A percentile compares a stretch with the other conserved stretches of the same genome.
phyloP scores from a whole-genome alignment of 306 rosid species.

The Astragalus membranaceus region DNA sequence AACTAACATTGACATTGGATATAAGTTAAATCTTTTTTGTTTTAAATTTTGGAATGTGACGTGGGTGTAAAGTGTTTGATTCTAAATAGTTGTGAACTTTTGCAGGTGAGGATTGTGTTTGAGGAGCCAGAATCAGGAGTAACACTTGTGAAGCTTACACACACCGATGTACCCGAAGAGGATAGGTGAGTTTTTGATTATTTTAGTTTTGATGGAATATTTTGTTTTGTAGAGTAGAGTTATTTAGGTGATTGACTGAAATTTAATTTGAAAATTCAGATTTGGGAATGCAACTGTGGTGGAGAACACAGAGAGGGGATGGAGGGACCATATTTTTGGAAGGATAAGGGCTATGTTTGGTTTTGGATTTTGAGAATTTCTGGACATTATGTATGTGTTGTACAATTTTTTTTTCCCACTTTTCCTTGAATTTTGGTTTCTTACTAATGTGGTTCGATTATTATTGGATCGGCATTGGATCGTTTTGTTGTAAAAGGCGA shows the following conservation, averaged over 20 bases:
- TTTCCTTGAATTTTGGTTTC: background rate
- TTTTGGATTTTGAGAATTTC: slow-evolving; percentile 58
- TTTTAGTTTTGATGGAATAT: background rate
- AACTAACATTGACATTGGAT: no score
- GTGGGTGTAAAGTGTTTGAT: background rate
- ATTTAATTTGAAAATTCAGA: slow-evolving; percentile 31
- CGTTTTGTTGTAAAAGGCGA: background rate
- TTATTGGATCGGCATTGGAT: slow-evolving; percentile 13
- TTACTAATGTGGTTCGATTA: background rate
- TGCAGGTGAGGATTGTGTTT: slow-evolving; percentile 71
- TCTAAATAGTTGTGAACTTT: background rate
- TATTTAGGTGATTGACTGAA: background rate
- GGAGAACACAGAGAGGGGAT: slow-evolving; percentile 94
- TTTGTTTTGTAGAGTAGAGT: background rate
- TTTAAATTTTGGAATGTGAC: background rate
- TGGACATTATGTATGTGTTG: background rate
- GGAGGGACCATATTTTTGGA: slow-evolving; percentile 94
- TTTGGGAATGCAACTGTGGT: slow-evolving; percentile 89
- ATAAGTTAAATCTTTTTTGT: no score
- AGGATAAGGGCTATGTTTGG: slow-evolving; percentile 83
- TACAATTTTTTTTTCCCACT: background rate
- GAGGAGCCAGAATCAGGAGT: slow-evolving; percentile 87
- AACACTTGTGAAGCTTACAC: slow-evolving; percentile 65
- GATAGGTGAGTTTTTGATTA: slow-evolving; percentile 51
- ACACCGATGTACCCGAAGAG: slow-evolving; percentile 74